Evolutionary conservation across 163 green algal species (phyloP).

Genomic region (Scenedesmus sp.): DNA sequence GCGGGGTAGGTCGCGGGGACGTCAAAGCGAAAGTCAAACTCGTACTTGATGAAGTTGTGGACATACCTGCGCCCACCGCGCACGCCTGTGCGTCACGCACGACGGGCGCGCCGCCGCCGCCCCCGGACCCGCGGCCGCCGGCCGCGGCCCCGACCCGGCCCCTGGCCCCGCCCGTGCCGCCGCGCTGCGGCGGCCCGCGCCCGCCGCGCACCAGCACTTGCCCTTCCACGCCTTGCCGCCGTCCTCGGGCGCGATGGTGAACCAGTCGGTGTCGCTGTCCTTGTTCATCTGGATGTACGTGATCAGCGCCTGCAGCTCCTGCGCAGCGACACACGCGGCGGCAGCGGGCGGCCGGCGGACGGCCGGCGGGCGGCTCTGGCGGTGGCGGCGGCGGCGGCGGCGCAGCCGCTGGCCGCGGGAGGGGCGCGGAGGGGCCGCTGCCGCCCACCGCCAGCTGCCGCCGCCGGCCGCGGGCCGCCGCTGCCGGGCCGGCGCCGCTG

Average conservation of each 20-base stretch:
- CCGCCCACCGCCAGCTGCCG: not conserved
- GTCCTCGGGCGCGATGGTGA: slow-evolving; percentile 86
- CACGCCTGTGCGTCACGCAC: too few relatives aligned
- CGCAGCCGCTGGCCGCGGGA: slow-evolving; percentile 24
- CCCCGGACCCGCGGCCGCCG: too few relatives aligned
- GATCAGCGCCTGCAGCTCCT: slow-evolving; percentile 91
- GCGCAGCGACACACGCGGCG: slow-evolving; percentile 1
- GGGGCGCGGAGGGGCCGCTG: too few relatives aligned
- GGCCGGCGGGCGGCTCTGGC: not conserved
- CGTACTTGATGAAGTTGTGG: slow-evolving; percentile 96
- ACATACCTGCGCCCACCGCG: slow-evolving; percentile 79
- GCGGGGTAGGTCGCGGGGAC: slow-evolving; percentile 94
- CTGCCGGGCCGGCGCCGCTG: not conserved
- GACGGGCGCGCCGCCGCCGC: too few relatives aligned
- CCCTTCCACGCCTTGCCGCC: slow-evolving; percentile 65
- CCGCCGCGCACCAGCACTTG: slow-evolving; percentile 88
- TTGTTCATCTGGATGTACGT: slow-evolving; percentile 97
- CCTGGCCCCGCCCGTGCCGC: too few relatives aligned
- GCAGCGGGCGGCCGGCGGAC: not conserved
- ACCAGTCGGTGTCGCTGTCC: slow-evolving; percentile 94
- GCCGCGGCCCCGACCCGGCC: too few relatives aligned
- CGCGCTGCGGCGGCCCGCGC: too few relatives aligned
- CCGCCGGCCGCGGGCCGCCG: not conserved
- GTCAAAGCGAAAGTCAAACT: slow-evolving; percentile 98
- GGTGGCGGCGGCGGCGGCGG: not conserved